Evolutionary conservation across 1,139 yeast genomes (phyloP), one percentile per base, ranked within the genome.

Genomic region (Lodderomyces orthopsilosis): DNA sequence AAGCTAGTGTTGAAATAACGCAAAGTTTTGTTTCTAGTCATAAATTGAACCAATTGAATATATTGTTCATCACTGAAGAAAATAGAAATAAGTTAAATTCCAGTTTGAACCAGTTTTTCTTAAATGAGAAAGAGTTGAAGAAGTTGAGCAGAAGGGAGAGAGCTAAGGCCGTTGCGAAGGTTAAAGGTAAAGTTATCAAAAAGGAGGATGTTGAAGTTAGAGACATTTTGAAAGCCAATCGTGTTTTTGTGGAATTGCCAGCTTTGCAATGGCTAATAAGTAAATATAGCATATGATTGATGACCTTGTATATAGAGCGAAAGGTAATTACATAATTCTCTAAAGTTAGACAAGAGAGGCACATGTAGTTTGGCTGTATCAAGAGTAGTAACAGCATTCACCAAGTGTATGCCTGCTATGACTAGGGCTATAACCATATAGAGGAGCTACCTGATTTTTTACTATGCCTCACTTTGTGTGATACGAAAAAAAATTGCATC

Each of bases 171-270:
- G 85, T 17, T 70, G 80, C 59, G 63, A 70, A 61, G 49, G 70
- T 58, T 34, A 78, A 77, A 55, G 78, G 88, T 38, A 86, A 78
- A 52, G 81, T 88, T 30, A 68, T 86, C 48, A 77, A 82, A 50
- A 83, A 85, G 61, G 95, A 89, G 54, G 86, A 84, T 19, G 80
- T 89, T 34, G 88, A 86, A 59, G 94, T 91, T 32, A 81, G 93
- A 65, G 96, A 90, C 59, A 59, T 91, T 45, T 77, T 91, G 51
- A 85, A 82, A 66, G 94, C 97, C 23, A 79, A 85, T 56, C 77
- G 88, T 49, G 70, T 91, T 47, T 79, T 81, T 55, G 79, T 90
- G 50, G 97, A 90, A 63, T 70, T 79, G 54, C 71, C 73, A 19
- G 94, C 96, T 2, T 76, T 91, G 57, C 79, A 81, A 59, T 84